These are phyloP conservation scores for Achaetomiella virescens DNA, from an alignment of 495 filamentous ascomycete species.

Conservation along the genomic window DNA sequence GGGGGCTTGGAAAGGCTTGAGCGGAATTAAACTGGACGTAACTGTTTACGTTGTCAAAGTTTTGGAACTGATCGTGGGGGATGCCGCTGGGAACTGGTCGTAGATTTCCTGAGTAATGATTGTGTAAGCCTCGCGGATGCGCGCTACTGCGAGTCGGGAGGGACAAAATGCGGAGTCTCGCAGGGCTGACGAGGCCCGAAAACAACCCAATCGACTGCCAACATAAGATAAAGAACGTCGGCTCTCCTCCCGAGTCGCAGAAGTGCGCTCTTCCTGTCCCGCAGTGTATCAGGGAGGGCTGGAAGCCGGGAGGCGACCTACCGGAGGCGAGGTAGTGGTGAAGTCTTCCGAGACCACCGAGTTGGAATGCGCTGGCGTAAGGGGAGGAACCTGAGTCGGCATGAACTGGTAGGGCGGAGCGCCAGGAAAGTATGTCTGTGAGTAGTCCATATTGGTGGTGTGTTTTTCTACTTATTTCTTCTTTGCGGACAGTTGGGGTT, in stretches of 20 bases:
- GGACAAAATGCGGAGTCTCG: slow-evolving; percentile 23
- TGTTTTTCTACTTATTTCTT: background rate
- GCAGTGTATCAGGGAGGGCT: background rate
- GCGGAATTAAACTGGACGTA: slow-evolving; percentile 38
- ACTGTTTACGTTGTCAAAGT: slow-evolving; percentile 41
- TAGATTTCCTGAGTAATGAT: slow-evolving; percentile 42
- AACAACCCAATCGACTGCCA: background rate
- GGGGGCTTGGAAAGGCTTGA: slow-evolving; percentile 35
- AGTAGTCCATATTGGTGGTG: slow-evolving; percentile 38
- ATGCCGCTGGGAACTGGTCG: slow-evolving; percentile 35
- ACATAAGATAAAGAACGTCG: slow-evolving; percentile 7
- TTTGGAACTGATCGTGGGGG: slow-evolving; percentile 40
- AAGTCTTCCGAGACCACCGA: slow-evolving; percentile 49
- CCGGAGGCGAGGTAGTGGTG: slow-evolving; percentile 48
- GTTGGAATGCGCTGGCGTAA: slow-evolving; percentile 48
- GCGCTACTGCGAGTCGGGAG: slow-evolving; percentile 23
- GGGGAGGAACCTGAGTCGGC: slow-evolving; percentile 36
- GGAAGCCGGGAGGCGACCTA: slow-evolving; percentile 33
- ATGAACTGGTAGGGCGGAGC: slow-evolving; percentile 51
- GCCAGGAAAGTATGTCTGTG: slow-evolving; percentile 39
- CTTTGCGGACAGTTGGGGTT: background rate
- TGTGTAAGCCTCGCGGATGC: slow-evolving; percentile 32
- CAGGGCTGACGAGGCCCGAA: slow-evolving; percentile 1
- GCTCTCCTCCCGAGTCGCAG: background rate
- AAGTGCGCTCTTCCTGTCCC: background rate